A percentile compares a stretch with the other conserved stretches of the same genome.
Conservation (phyloP, 2,329 filamentous ascomycete species). For the Phaeosphaeria sp. region DNA sequence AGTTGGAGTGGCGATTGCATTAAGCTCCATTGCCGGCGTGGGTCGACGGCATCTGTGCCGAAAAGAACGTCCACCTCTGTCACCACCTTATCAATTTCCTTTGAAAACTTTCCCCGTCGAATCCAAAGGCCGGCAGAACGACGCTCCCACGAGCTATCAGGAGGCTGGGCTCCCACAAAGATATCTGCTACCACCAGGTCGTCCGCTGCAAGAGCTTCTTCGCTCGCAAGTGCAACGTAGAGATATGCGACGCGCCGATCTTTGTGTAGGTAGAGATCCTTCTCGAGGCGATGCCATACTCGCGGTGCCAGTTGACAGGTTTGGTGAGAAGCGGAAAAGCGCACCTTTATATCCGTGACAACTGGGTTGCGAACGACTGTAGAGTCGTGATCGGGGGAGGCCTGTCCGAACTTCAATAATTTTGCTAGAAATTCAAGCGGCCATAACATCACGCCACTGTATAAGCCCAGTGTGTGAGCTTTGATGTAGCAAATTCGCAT, state of each 20-base stretch:
- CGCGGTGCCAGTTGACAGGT: slow-evolving; percentile 28
- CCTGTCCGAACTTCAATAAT: too few species aligned
- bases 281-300: slow-evolving; percentile 25
- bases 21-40: slow-evolving; percentile 80
- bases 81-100: slow-evolving; percentile 72
- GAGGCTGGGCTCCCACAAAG: slow-evolving; percentile 73
- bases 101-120: slow-evolving; percentile 63
- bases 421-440: too few species aligned
- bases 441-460: too few species aligned
- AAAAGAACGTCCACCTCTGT: slow-evolving; percentile 85
- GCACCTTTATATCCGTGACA: slow-evolving; percentile 45
- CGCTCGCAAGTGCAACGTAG: slow-evolving; percentile 44
- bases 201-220: slow-evolving; percentile 74
- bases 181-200: slow-evolving; percentile 81
- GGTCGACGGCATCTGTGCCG: slow-evolving; percentile 86
- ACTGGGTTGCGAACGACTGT: too few species aligned
- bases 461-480: too few species aligned
- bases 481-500: too few species aligned
- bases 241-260: slow-evolving; percentile 17
- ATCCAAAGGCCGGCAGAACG: slow-evolving; percentile 79
- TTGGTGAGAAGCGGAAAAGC: slow-evolving; percentile 28
- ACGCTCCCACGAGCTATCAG: slow-evolving; percentile 73
- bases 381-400: too few species aligned
- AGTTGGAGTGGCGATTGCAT: slow-evolving; percentile 53
- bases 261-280: slow-evolving; percentile 22